Evolutionary conservation across 352 stramenopile genomes (phyloP).

Genomic region (Pythium rhizo-oryzae): DNA sequence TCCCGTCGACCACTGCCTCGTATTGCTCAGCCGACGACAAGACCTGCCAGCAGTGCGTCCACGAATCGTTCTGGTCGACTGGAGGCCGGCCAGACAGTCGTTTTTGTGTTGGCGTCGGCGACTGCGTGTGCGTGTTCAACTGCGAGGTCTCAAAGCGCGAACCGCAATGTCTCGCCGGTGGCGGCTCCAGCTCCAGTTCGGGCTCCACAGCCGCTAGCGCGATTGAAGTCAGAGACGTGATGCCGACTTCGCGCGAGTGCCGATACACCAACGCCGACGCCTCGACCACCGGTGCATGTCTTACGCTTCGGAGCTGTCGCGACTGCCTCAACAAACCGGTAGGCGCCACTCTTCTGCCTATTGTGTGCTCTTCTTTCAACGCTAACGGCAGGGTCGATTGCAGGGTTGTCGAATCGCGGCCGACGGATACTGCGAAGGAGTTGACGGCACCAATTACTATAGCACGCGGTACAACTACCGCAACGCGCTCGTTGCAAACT

Average conservation of each 20-base stretch:
- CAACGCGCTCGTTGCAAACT: neutral
- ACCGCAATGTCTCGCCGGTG: neutral
- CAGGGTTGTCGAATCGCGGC: neutral
- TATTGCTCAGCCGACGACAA: neutral
- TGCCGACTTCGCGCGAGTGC: neutral
- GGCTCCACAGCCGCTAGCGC: too few species aligned
- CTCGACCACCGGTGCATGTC: neutral
- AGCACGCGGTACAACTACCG: neutral
- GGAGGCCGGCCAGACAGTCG: neutral
- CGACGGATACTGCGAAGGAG: neutral
- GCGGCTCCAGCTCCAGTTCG: too few species aligned
- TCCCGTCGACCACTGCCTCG: neutral
- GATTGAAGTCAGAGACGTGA: neutral
- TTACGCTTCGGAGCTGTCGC: neutral
- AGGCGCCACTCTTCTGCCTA: neutral
- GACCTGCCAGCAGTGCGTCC: constrained; percentile 1
- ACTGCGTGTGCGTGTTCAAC: constrained; percentile 3
- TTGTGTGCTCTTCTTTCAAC: too few species aligned
- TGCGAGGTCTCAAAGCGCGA: neutral
- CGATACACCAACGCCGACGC: neutral
- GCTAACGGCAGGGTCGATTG: too few species aligned
- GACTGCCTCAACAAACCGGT: neutral
- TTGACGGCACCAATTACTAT: neutral
- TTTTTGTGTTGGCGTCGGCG: neutral
- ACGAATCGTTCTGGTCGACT: neutral